Conservation (phyloP, 2,329 filamentous ascomycete species). For the Exophiala lecanii-corni region DNA sequence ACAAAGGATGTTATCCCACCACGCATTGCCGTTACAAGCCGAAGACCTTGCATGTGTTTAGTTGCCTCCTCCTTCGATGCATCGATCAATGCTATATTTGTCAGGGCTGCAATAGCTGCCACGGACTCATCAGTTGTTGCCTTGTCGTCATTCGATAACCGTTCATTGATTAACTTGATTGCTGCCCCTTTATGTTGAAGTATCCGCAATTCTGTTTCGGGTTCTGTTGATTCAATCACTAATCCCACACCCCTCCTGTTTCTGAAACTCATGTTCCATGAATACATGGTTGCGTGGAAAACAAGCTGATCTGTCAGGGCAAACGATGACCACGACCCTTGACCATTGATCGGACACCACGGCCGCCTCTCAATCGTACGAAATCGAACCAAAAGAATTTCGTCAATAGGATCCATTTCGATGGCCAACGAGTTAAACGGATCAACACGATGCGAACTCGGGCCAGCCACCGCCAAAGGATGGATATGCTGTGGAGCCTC, state of each 20-base stretch:
- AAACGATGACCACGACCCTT: conserved; percentile 12
- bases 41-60: conserved; percentile 16
- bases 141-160: conserved; percentile 6
- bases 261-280: conserved; percentile 13
- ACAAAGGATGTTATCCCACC: conserved; percentile 11
- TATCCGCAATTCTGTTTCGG: conserved; percentile 8
- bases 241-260: neutral
- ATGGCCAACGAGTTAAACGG: conserved; percentile 8
- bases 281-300: conserved; percentile 18
- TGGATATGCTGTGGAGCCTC: neutral
- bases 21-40: conserved; percentile 10
- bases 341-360: conserved; percentile 19
- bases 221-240: neutral
- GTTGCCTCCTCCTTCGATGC: conserved; percentile 13
- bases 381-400: conserved; percentile 7
- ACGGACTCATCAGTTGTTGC: conserved; percentile 12
- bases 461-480: conserved; percentile 7
- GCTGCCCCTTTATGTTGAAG: conserved; percentile 15
- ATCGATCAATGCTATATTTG: conserved; percentile 13
- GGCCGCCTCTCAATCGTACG: conserved; percentile 9
- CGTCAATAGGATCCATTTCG: conserved; percentile 5
- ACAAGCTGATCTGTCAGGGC: conserved; percentile 15
- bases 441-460: conserved; percentile 8
- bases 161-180: conserved; percentile 16
- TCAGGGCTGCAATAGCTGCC: conserved; percentile 15